phyloP scores from a whole-genome alignment of 768 basidiomycete species.

The Panellus pusillus region DNA sequence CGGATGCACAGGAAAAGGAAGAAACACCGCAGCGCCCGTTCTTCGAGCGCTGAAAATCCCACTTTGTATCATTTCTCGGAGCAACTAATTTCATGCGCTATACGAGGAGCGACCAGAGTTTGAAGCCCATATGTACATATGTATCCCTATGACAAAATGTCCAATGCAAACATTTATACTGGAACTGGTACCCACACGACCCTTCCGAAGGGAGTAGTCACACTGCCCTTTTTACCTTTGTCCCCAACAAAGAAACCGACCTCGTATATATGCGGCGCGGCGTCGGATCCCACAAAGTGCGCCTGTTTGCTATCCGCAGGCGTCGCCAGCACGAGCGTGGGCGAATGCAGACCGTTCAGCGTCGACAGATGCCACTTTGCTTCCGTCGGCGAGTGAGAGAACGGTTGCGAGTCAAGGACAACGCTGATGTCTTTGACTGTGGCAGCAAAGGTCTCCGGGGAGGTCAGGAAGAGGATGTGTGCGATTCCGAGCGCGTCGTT shows the following conservation, averaged over 20 bases:
- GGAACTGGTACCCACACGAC: conserved; percentile 38
- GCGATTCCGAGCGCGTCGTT: conserved; percentile 51
- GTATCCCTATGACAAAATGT: too few relatives aligned
- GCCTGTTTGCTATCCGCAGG: conserved; percentile 38
- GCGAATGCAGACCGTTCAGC: conserved; percentile 22
- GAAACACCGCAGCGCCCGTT: neutral
- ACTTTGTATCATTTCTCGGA: neutral
- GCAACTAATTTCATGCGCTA: too few relatives aligned
- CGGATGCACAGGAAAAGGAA: conserved; percentile 6
- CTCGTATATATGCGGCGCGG: conserved; percentile 48
- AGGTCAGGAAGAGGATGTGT: conserved; percentile 45
- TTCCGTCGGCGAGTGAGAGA: conserved; percentile 23
- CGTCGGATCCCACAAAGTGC: conserved; percentile 26
- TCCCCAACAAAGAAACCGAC: conserved; percentile 47
- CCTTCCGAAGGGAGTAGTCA: conserved; percentile 50
- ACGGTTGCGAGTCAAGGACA: conserved; percentile 46
- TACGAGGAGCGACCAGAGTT: too few relatives aligned
- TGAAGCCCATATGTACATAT: too few relatives aligned
- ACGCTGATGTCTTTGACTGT: conserved; percentile 43
- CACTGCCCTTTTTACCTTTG: conserved; percentile 30
- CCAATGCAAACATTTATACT: too few relatives aligned
- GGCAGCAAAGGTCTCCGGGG: conserved; percentile 27
- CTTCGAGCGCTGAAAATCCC: conserved; percentile 5
- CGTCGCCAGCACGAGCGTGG: conserved; percentile 35
- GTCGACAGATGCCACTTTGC: conserved; percentile 46